Evolutionary conservation across 1,284 basidiomycete genomes (phyloP).

Genomic region (Ceratobasidium sp.): DNA sequence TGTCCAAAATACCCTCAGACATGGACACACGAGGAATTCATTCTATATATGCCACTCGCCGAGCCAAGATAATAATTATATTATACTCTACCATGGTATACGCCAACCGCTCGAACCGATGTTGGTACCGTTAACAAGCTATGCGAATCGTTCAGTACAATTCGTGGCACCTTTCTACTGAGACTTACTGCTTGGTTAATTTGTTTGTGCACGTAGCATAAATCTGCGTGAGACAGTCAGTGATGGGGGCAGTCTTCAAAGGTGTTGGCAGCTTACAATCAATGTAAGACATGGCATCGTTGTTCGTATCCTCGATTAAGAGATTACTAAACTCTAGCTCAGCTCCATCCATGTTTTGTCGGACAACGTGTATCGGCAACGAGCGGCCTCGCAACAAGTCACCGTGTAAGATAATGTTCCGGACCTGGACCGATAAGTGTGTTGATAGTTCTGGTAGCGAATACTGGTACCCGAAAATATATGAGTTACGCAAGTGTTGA

Average conservation of each 20-base stretch:
- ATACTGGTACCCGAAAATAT: slow-evolving; percentile 62
- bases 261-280: slow-evolving; percentile 74
- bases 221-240: slow-evolving; percentile 56
- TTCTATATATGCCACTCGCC: too few relatives aligned
- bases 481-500: slow-evolving; percentile 47
- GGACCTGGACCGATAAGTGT: slow-evolving; percentile 85
- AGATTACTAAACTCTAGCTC: slow-evolving; percentile 98
- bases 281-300: slow-evolving; percentile 89
- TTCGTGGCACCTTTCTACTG: too few relatives aligned
- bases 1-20: too few relatives aligned
- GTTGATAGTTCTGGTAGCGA: slow-evolving; percentile 82
- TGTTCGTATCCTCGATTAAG: slow-evolving; percentile 97
- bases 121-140: slow-evolving; percentile 41
- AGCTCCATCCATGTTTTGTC: slow-evolving; percentile 93
- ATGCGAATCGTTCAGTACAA: neutral
- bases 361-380: slow-evolving; percentile 81
- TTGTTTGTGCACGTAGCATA: slow-evolving; percentile 70
- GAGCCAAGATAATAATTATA: neutral
- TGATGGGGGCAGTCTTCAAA: neutral
- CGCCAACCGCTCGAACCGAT: slow-evolving; percentile 44
- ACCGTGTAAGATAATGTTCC: slow-evolving; percentile 84
- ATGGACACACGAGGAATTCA: too few relatives aligned
- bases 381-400: slow-evolving; percentile 70
- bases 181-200: slow-evolving; percentile 72
- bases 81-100: slow-evolving; percentile 38